Base-by-base conservation (phyloP, 2,329 filamentous ascomycete species). In the Talaromyces pinophilus region DNA sequence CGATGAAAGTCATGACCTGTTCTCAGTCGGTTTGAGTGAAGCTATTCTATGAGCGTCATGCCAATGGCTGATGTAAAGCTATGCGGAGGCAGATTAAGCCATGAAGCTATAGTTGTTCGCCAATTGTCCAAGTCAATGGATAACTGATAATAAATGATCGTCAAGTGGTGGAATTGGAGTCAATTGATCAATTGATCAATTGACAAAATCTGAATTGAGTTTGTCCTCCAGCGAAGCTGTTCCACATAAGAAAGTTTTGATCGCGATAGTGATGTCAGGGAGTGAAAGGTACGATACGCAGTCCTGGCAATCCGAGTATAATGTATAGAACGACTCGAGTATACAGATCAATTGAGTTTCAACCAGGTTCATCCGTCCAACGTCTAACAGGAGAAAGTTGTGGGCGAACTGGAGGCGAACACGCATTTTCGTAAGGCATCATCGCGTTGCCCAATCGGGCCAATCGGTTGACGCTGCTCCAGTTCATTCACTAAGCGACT, bases 401-500 rank as follows among this genome's bases (percentile, higher is more conserved):
- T 55, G 50, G 42, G 60, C 61, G 35, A 55, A 57, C 54, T 63
- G 46, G 61, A 55, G 48, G 44, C 60, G 46, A 62, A 57, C 60
- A 62, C 61, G 46, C 48, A 19, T 30, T 61, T 33, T n/a, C 35
- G 62, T 64, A 42, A 28, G 52, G 62, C 62, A 63, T 63, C 62
- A 57, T 57, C 35, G 52, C 62, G n/a, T 48, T 28, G n/a, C 62
- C 40, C 48, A 46, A 35, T 61, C n/a, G 59, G 63, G 22, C 30
- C 30, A 40, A 40, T 40, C n/a, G 38, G 35, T 61, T 22, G 35
- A 44, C 40, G n/a, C 38, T 44, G 28, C 22, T 38, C 22, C 40
- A 19, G 15, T 44, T 42, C 38, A 4, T 54, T 55, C 42, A 44
- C 17, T 4, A 44, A 44, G 42, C 3, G 17, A 17, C 19, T 15